Conservation (phyloP, 2,329 filamentous ascomycete species). For the Trichoderma cornu-damae region DNA sequence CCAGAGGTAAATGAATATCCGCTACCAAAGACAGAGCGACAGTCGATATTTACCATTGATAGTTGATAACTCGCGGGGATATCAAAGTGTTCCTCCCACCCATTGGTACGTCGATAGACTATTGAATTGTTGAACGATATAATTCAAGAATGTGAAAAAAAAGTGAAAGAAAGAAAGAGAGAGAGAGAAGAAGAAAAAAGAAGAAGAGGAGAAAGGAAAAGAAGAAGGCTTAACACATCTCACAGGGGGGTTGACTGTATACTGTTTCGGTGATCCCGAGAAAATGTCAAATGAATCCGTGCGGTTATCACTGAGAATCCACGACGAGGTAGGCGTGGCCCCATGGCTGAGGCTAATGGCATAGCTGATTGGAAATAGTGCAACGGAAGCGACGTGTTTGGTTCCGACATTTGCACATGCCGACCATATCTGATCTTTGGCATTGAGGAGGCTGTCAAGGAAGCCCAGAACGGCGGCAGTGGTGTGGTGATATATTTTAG, state of each 20-base stretch:
- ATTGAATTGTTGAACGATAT: too few species aligned
- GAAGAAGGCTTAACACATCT: not conserved
- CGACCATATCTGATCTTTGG: slow-evolving; percentile 94
- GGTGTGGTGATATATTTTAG: slow-evolving; percentile 98
- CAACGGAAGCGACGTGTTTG: slow-evolving; percentile 96
- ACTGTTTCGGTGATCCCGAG: slow-evolving; percentile 91
- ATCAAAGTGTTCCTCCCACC: slow-evolving; percentile 95
- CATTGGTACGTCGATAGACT: slow-evolving; percentile 56
- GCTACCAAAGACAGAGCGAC: not conserved
- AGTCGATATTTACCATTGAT: slow-evolving; percentile 23
- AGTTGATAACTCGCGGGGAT: slow-evolving; percentile 85
- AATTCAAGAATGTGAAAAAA: too few species aligned
- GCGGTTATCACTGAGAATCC: slow-evolving; percentile 76
- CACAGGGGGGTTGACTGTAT: slow-evolving; percentile 79
- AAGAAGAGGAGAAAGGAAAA: not conserved
- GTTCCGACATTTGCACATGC: slow-evolving; percentile 96
- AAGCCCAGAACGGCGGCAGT: slow-evolving; percentile 88
- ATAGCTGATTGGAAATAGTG: slow-evolving; percentile 47
- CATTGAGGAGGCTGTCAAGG: slow-evolving; percentile 94
- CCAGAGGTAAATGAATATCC: slow-evolving; percentile 56
- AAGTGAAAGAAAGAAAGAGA: too few species aligned
- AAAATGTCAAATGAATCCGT: slow-evolving; percentile 87
- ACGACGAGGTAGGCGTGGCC: slow-evolving; percentile 49
- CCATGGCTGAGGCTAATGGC: not conserved
- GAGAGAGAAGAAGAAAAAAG: too few species aligned